Percentiles rank a stretch among this genome's conserved stretches.
Evolutionary conservation across 805 yeast species (phyloP).

Genomic region (Diddensiella transvaalensis): DNA sequence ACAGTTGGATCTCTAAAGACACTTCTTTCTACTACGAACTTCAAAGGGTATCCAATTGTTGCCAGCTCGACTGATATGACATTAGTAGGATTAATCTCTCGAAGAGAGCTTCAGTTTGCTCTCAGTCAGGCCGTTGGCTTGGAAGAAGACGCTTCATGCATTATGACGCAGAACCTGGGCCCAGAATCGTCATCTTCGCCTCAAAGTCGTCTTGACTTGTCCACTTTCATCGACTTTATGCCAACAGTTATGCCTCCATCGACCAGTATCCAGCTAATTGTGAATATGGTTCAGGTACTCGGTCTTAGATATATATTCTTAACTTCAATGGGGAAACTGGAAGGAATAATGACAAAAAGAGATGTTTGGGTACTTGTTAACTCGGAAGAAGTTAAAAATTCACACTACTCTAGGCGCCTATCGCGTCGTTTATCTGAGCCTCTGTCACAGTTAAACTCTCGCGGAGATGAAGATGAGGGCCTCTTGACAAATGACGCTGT

Average conservation of each 20-base stretch:
- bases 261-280: constrained; percentile 36
- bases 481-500: not conserved
- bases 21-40: constrained; percentile 20
- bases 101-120: constrained; percentile 37
- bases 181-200: constrained; percentile 16
- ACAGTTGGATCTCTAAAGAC: constrained; percentile 31
- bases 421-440: not conserved
- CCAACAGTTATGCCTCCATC: constrained; percentile 33
- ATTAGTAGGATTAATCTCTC: constrained; percentile 43
- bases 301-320: constrained; percentile 36
- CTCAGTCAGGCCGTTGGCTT: not conserved
- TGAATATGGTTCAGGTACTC: constrained; percentile 39
- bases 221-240: constrained; percentile 24
- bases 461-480: not conserved
- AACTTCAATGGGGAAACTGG: constrained; percentile 29
- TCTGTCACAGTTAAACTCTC: not conserved
- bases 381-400: constrained; percentile 2
- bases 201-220: constrained; percentile 15
- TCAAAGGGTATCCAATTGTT: constrained; percentile 46
- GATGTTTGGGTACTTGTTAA: constrained; percentile 31
- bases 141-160: not conserved
- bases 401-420: not conserved
- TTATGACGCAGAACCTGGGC: constrained; percentile 13
- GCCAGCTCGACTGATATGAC: constrained; percentile 33
- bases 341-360: constrained; percentile 38